phyloP scores from a whole-genome alignment of 148 eudicot species.

The Simmondsia chinensis region DNA sequence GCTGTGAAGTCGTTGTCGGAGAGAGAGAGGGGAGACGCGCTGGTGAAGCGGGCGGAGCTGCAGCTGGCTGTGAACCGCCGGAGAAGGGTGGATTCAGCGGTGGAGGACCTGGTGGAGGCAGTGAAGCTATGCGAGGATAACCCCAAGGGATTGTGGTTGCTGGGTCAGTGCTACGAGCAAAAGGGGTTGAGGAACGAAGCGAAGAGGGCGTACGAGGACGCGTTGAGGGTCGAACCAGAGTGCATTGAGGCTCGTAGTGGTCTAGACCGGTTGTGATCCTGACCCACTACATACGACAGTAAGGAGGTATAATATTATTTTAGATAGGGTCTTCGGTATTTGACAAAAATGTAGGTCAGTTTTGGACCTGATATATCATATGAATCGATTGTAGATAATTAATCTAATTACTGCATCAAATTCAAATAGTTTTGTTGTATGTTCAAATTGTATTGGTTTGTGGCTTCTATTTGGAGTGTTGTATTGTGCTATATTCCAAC shows the following conservation, averaged over 20 bases:
- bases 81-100: conserved; percentile 56
- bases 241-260: conserved; percentile 33
- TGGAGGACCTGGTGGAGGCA: conserved; percentile 59
- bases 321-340: neutral
- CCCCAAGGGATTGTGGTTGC: conserved; percentile 42
- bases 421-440: too few species aligned
- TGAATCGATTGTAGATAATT: too few species aligned
- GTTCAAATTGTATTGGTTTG: too few species aligned
- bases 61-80: conserved; percentile 35
- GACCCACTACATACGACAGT: neutral
- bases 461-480: too few species aligned
- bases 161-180: conserved; percentile 66
- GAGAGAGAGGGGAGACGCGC: conserved; percentile 52
- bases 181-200: conserved; percentile 53
- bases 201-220: conserved; percentile 27
- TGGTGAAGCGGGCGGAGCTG: conserved; percentile 71
- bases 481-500: too few species aligned
- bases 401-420: too few species aligned
- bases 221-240: conserved; percentile 32
- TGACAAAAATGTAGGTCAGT: neutral
- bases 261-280: conserved; percentile 29
- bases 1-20: conserved; percentile 28
- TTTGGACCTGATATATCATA: too few species aligned
- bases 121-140: conserved; percentile 34
- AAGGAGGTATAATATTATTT: too few species aligned